Evolutionary conservation across 2,329 filamentous ascomycete genomes (phyloP).

Genomic region (Pseudogymnoascus sp.): DNA sequence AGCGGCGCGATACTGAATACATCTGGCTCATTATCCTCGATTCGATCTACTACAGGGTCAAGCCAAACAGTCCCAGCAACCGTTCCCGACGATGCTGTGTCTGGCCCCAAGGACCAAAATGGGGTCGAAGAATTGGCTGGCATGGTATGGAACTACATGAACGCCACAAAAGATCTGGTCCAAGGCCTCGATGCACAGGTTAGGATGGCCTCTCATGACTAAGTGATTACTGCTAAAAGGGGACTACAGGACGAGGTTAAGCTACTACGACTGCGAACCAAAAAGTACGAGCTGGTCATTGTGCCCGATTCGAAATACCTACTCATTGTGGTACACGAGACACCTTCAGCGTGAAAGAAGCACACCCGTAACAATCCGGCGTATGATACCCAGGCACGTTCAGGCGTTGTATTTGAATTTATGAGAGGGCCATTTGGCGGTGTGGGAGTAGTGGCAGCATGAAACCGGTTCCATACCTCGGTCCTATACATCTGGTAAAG

Average conservation of each 20-base stretch:
- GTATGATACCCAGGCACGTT: constrained; percentile 12
- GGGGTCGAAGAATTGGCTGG: constrained; percentile 65
- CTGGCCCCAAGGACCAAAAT: constrained; percentile 32
- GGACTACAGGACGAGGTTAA: constrained; percentile 62
- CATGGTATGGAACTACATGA: constrained; percentile 70
- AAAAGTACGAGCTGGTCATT: constrained; percentile 76
- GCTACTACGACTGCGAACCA: constrained; percentile 68
- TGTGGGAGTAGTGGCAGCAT: background rate
- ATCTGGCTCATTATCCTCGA: constrained; percentile 54
- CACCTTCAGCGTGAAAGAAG: constrained; percentile 51
- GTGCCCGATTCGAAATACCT: constrained; percentile 74
- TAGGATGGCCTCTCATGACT: constrained; percentile 19
- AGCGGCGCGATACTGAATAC: constrained; percentile 69
- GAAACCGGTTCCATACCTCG: background rate
- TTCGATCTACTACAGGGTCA: constrained; percentile 29
- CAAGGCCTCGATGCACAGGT: constrained; percentile 65
- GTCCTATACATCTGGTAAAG: background rate
- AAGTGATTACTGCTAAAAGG: background rate
- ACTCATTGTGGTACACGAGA: constrained; percentile 72
- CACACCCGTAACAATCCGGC: constrained; percentile 1
- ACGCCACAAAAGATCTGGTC: constrained; percentile 60
- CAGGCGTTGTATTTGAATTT: constrained; percentile 10
- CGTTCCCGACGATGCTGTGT: constrained; percentile 4
- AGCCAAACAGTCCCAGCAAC: constrained; percentile 4
- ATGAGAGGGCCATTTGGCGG: background rate